phyloP scores from a whole-genome alignment of 1,139 yeast genomes.

The Meyerozyma guilliermondii region DNA sequence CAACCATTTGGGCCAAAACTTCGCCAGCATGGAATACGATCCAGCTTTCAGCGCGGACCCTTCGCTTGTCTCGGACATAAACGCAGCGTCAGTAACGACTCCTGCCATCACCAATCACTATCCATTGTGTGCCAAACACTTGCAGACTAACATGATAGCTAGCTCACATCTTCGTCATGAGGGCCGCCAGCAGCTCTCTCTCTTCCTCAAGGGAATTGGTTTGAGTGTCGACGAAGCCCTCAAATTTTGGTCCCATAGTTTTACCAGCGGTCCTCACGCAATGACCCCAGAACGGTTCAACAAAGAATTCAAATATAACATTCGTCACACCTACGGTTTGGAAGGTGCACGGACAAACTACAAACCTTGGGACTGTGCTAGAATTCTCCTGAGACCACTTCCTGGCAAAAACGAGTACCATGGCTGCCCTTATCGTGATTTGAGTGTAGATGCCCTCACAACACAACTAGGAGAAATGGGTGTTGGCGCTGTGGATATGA shows the following conservation, averaged over 20 bases:
- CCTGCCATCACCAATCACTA: constrained; percentile 56
- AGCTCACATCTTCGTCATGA: constrained; percentile 73
- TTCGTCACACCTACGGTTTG: constrained; percentile 84
- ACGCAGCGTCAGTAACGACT: constrained; percentile 56
- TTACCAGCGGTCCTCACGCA: constrained; percentile 46
- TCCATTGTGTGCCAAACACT: constrained; percentile 77
- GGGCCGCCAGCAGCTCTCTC: constrained; percentile 81
- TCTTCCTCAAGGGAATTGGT: constrained; percentile 88
- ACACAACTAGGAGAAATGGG: constrained; percentile 62
- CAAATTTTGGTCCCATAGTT: constrained; percentile 75
- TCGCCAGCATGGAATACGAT: constrained; percentile 54
- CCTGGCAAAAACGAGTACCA: constrained; percentile 73
- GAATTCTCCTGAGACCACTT: constrained; percentile 66
- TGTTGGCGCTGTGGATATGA: constrained; percentile 59
- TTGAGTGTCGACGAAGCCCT: constrained; percentile 82
- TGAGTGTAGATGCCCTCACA: constrained; percentile 56
- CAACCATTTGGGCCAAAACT: constrained; percentile 72
- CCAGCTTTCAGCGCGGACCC: constrained; percentile 23
- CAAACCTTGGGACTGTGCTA: constrained; percentile 80
- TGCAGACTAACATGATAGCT: constrained; percentile 56
- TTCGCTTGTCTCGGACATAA: constrained; percentile 46
- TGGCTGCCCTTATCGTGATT: constrained; percentile 90
- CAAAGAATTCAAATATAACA: constrained; percentile 82
- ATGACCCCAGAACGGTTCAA: constrained; percentile 71
- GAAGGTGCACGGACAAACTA: constrained; percentile 88